These are phyloP conservation scores for Aplosporella prunicola DNA, from an alignment of 2,329 filamentous ascomycete genomes.

Conservation along the genomic window DNA sequence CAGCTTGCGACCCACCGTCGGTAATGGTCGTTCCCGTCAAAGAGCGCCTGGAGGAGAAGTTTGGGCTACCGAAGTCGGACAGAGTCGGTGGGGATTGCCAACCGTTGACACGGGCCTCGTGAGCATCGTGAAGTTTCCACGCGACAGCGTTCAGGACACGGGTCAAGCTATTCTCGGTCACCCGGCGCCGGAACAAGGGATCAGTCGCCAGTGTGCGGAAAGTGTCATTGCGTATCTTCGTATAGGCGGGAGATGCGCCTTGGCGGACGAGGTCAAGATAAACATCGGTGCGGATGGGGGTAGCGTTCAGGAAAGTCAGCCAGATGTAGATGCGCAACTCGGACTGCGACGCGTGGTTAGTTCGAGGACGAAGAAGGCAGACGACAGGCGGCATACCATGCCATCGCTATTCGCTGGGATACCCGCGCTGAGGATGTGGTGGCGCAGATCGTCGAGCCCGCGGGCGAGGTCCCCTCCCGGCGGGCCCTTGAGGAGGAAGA, in stretches of 20 bases:
- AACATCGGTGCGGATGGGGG: slow-evolving; percentile 72
- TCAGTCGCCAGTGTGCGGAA: slow-evolving; percentile 95
- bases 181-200: slow-evolving; percentile 88
- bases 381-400: slow-evolving; percentile 50
- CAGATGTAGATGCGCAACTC: slow-evolving; percentile 90
- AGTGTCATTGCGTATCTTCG: slow-evolving; percentile 97
- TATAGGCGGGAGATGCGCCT: slow-evolving; percentile 86
- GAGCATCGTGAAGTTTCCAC: slow-evolving; percentile 81
- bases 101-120: slow-evolving; percentile 47
- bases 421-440: slow-evolving; percentile 65
- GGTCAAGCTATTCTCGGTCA: slow-evolving; percentile 91
- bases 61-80: slow-evolving; percentile 39
- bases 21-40: slow-evolving; percentile 14
- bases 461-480: slow-evolving; percentile 57
- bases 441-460: slow-evolving; percentile 60
- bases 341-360: slow-evolving; percentile 49
- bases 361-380: slow-evolving; percentile 5
- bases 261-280: slow-evolving; percentile 88
- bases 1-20: slow-evolving; percentile 12
- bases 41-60: slow-evolving; percentile 21
- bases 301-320: slow-evolving; percentile 84
- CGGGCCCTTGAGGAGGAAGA: slow-evolving; percentile 71
- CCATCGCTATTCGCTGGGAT: slow-evolving; percentile 70
- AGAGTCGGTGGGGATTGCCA: slow-evolving; percentile 42
- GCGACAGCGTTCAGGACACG: slow-evolving; percentile 89